phyloP scores from a whole-genome alignment of 768 basidiomycete genomes.

The Lentinula aciculospora region DNA sequence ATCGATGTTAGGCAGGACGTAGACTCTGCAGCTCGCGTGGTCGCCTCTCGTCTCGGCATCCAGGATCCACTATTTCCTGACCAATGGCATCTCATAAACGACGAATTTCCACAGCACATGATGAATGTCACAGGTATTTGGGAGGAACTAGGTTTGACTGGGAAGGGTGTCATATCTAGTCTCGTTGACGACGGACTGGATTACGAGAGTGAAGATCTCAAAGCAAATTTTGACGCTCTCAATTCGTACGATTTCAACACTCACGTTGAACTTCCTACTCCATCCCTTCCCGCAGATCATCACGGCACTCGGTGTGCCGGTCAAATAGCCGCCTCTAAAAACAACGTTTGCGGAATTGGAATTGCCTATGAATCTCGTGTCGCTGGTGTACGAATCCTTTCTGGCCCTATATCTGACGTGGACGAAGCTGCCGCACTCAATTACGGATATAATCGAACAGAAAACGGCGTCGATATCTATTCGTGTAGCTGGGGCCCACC shows the following conservation, averaged over 20 bases:
- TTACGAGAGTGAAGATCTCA: constrained; percentile 80
- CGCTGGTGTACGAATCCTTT: constrained; percentile 92
- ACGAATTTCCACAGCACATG: constrained; percentile 70
- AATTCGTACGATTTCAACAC: constrained; percentile 98
- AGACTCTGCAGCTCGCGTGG: constrained; percentile 29
- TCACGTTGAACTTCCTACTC: constrained; percentile 81
- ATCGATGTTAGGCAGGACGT: constrained; percentile 42
- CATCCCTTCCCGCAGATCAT: constrained; percentile 84
- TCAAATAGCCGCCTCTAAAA: constrained; percentile 89
- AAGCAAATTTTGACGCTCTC: constrained; percentile 81
- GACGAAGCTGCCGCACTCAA: constrained; percentile 96
- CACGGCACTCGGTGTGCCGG: constrained; percentile 98
- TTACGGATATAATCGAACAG: constrained; percentile 54
- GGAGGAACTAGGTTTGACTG: constrained; percentile 80
- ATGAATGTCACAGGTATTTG: constrained; percentile 94
- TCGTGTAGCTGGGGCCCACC: constrained; percentile 99
- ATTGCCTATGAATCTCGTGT: constrained; percentile 90
- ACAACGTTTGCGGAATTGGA: constrained; percentile 91
- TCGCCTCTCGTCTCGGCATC: constrained; percentile 62
- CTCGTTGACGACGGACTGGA: constrained; percentile 96
- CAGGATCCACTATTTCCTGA: constrained; percentile 74
- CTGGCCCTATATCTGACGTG: constrained; percentile 88
- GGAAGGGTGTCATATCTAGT: constrained; percentile 79
- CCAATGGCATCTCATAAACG: constrained; percentile 97
- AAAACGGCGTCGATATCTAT: constrained; percentile 84